These are phyloP conservation scores for Spiraea crenata DNA, from an alignment of 331 rosid species.

Conservation along the genomic window DNA sequence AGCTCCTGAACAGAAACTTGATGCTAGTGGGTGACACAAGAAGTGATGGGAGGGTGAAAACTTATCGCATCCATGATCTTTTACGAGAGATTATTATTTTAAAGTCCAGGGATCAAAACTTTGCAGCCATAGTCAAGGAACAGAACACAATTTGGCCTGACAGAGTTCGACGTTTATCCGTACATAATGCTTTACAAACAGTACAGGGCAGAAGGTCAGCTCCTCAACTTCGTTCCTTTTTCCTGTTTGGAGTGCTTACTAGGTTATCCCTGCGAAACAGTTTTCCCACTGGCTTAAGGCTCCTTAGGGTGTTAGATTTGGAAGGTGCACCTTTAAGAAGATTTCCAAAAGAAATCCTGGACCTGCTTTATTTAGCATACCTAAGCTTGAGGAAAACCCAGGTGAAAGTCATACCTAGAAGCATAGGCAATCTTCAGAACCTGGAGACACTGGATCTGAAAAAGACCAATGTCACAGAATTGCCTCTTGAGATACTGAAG, in stretches of 20 bases:
- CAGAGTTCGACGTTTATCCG: constrained; percentile 44
- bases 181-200: constrained; percentile 32
- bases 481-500: constrained; percentile 43
- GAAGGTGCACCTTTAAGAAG: constrained; percentile 37
- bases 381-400: constrained; percentile 48
- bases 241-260: constrained; percentile 37
- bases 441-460: constrained; percentile 56
- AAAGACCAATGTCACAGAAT: constrained; percentile 38
- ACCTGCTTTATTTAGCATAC: constrained; percentile 36
- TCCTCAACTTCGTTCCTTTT: constrained; percentile 53
- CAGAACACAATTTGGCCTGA: constrained; percentile 41
- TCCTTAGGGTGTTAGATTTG: constrained; percentile 51
- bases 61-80: constrained; percentile 15
- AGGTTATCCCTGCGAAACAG: constrained; percentile 22
- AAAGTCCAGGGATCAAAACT: constrained; percentile 52
- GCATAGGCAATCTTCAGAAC: constrained; percentile 49
- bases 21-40: constrained; percentile 33
- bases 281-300: constrained; percentile 39
- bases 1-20: constrained; percentile 55
- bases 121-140: constrained; percentile 42
- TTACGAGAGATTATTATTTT: constrained; percentile 43
- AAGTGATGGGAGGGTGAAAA: constrained; percentile 24
- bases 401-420: constrained; percentile 41
- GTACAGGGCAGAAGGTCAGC: constrained; percentile 36
- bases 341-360: constrained; percentile 37